A percentile compares a stretch with the other conserved stretches of the same genome.
phyloP scores from a whole-genome alignment of 129 eudicot genomes.

The Arctium minus region DNA sequence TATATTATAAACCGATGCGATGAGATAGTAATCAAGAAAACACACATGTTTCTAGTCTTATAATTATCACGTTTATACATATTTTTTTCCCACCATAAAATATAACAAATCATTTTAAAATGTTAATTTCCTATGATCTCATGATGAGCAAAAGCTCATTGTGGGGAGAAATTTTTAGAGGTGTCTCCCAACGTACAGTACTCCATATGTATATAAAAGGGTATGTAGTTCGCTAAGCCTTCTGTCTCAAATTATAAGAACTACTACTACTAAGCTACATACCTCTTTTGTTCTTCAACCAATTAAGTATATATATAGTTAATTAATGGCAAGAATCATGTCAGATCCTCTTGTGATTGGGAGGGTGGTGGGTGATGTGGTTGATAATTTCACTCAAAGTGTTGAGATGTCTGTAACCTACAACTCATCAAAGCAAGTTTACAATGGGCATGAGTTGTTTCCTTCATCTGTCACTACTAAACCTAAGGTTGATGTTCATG shows the following conservation, averaged over 20 bases:
- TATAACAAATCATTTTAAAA: not conserved
- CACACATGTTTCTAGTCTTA: no score
- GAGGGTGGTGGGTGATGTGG: slow-evolving; percentile 86
- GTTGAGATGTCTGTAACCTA: slow-evolving; percentile 73
- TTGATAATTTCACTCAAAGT: slow-evolving; percentile 55
- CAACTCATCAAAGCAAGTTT: slow-evolving; percentile 77
- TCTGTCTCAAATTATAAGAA: slow-evolving; percentile 2
- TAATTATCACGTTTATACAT: no score
- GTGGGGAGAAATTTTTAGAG: slow-evolving; percentile 11
- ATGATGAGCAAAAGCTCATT: slow-evolving; percentile 2
- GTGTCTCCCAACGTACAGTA: slow-evolving; percentile 18
- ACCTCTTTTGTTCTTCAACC: not conserved
- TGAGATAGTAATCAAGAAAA: no score
- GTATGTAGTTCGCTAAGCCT: not conserved
- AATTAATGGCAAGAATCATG: slow-evolving; percentile 30
- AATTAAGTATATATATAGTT: not conserved
- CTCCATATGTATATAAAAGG: slow-evolving; percentile 18
- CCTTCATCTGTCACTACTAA: slow-evolving; percentile 75
- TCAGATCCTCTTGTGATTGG: slow-evolving; percentile 77
- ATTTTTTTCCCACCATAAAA: not conserved
- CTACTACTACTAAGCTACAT: not conserved
- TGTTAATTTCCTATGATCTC: not conserved
- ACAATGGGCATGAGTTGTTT: slow-evolving; percentile 87
- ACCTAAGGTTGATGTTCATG: slow-evolving; percentile 91
- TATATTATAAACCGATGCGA: no score